These are phyloP conservation scores for Arthrobotrys sphaeroides DNA, from an alignment of 2,329 filamentous ascomycete genomes.

Conservation along the genomic window DNA sequence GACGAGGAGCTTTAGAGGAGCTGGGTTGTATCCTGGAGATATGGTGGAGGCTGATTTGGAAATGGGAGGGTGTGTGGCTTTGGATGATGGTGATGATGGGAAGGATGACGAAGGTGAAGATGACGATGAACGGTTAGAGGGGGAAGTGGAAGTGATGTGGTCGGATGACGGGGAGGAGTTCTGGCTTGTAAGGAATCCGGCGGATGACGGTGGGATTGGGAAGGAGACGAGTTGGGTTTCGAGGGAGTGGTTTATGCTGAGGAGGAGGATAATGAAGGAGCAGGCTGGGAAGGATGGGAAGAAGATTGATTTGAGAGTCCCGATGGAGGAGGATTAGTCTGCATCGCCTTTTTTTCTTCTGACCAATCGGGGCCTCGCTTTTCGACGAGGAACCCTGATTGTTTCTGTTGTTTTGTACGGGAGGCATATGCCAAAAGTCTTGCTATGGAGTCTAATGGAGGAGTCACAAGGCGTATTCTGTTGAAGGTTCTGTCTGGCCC, in stretches of 20 bases:
- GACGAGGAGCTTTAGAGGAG: constrained; percentile 44
- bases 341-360: no score
- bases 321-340: constrained; percentile 38
- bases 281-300: background rate
- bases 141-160: constrained; percentile 66
- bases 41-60: constrained; percentile 32
- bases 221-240: constrained; percentile 48
- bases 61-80: constrained; percentile 11
- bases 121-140: constrained; percentile 16
- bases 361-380: no score
- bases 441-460: background rate
- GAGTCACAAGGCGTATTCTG: constrained; percentile 4
- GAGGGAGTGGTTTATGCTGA: constrained; percentile 41
- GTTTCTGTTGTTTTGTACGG: background rate
- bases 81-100: background rate
- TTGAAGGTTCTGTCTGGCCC: background rate
- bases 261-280: constrained; percentile 2
- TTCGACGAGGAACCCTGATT: background rate
- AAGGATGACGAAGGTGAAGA: constrained; percentile 23
- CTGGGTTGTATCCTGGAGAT: constrained; percentile 23
- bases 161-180: constrained; percentile 63
- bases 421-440: background rate
- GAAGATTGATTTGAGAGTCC: constrained; percentile 29
- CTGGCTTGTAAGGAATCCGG: constrained; percentile 43
- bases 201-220: constrained; percentile 33